Conservation (phyloP, 1,284 basidiomycete species). For the Apiotrichum montevideense region DNA sequence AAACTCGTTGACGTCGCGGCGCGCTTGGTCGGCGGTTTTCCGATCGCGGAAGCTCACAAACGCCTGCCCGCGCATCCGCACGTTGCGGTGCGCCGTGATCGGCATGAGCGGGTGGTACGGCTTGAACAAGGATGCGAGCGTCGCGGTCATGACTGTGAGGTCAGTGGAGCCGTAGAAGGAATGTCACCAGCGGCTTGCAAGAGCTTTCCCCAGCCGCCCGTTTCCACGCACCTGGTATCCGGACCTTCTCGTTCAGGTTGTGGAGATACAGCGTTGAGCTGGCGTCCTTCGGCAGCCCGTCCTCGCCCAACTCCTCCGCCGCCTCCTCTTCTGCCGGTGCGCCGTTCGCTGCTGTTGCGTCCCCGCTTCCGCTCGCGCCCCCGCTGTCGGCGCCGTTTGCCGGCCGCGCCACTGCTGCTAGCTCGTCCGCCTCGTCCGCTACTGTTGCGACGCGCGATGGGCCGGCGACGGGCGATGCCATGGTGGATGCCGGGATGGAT, state of each 20-base stretch:
- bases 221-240: constrained; percentile 60
- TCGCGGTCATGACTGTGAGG: constrained; percentile 70
- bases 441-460: constrained; percentile 22
- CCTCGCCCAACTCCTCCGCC: constrained; percentile 23
- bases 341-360: neutral
- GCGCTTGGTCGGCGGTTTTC: constrained; percentile 75
- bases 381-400: neutral
- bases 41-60: constrained; percentile 85
- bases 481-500: neutral
- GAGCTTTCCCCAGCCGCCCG: too few relatives aligned
- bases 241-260: constrained; percentile 96
- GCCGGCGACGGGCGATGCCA: constrained; percentile 8
- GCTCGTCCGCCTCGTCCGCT: constrained; percentile 21
- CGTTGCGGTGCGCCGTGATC: constrained; percentile 84
- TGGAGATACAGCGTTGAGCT: constrained; percentile 92
- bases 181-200: too few relatives aligned
- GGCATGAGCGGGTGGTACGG: constrained; percentile 86
- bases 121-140: constrained; percentile 82
- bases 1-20: constrained; percentile 87
- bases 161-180: too few relatives aligned
- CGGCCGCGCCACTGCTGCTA: constrained; percentile 8
- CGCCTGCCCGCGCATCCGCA: constrained; percentile 96
- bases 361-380: too few relatives aligned
- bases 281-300: constrained; percentile 45
- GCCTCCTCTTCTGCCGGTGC: constrained; percentile 6